A percentile compares a stretch with the other conserved stretches of the same genome.
These are phyloP conservation scores for Miscanthus sacchariflorus DNA, from an alignment of 202 grass and related monocot species.

Conservation along the genomic window DNA sequence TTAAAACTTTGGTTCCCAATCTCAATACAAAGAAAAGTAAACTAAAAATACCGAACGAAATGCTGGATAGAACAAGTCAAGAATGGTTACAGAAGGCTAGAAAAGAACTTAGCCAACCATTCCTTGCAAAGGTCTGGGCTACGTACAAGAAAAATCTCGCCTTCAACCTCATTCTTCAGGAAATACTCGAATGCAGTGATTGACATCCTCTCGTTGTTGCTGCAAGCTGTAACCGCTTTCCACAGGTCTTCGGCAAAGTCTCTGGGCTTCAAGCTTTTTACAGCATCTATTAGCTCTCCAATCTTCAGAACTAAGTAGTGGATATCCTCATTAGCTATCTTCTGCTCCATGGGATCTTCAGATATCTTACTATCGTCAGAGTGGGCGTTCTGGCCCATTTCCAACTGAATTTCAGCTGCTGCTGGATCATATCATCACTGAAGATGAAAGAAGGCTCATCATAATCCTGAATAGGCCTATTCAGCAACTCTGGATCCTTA, in stretches of 20 bases:
- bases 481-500: too few species aligned
- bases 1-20: neutral
- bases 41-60: conserved; percentile 13
- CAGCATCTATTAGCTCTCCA: conserved; percentile 41
- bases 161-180: conserved; percentile 47
- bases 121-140: conserved; percentile 38
- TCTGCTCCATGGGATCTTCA: conserved; percentile 1
- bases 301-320: conserved; percentile 47
- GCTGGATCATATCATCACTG: neutral
- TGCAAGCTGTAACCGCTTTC: conserved; percentile 34
- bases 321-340: conserved; percentile 16
- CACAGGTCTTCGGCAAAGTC: conserved; percentile 36
- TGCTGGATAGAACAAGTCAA: conserved; percentile 10
- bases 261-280: conserved; percentile 51
- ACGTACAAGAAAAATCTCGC: conserved; percentile 48
- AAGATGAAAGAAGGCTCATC: too few species aligned
- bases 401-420: too few species aligned
- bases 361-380: neutral
- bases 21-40: neutral
- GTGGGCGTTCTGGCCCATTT: too few species aligned
- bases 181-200: conserved; percentile 51
- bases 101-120: conserved; percentile 49
- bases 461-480: too few species aligned
- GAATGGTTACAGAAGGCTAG: conserved; percentile 40
- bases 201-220: conserved; percentile 47